These are phyloP conservation scores for Vigna angularis DNA, from an alignment of 306 rosid species.

Conservation along the genomic window DNA sequence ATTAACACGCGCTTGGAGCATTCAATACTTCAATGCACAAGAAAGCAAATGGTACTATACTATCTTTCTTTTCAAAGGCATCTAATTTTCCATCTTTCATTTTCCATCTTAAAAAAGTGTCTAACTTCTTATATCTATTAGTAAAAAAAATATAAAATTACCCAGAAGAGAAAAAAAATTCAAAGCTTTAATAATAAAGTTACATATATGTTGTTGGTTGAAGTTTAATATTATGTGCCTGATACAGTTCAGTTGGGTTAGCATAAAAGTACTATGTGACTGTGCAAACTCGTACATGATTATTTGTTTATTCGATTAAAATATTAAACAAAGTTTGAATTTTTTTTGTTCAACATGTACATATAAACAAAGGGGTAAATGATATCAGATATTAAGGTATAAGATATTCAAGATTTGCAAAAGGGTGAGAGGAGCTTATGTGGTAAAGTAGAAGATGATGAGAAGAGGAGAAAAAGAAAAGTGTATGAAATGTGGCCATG, in stretches of 20 bases:
- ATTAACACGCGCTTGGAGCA: slow-evolving; percentile 25
- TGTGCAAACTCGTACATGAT: neutral
- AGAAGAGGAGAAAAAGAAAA: neutral
- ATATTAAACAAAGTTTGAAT: neutral
- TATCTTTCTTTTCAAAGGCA: slow-evolving; percentile 36
- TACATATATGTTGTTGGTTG: neutral
- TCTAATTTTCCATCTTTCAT: neutral
- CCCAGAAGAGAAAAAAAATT: neutral
- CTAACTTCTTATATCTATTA: neutral
- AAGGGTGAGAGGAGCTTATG: neutral
- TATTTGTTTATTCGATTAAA: neutral
- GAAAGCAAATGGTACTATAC: neutral
- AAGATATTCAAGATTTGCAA: neutral
- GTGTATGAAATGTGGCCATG: slow-evolving; percentile 16
- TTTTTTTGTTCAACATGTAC: neutral
- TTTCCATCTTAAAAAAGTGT: neutral
- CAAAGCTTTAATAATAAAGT: neutral
- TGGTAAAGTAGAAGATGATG: neutral
- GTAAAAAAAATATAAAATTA: neutral
- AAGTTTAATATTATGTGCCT: neutral
- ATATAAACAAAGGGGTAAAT: neutral
- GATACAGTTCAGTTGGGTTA: neutral
- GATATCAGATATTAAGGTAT: neutral
- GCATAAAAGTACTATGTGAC: neutral
- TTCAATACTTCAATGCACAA: neutral